phyloP scores from a whole-genome alignment of 2,329 filamentous ascomycete genomes.

The Colletotrichum gloeosporioides region DNA sequence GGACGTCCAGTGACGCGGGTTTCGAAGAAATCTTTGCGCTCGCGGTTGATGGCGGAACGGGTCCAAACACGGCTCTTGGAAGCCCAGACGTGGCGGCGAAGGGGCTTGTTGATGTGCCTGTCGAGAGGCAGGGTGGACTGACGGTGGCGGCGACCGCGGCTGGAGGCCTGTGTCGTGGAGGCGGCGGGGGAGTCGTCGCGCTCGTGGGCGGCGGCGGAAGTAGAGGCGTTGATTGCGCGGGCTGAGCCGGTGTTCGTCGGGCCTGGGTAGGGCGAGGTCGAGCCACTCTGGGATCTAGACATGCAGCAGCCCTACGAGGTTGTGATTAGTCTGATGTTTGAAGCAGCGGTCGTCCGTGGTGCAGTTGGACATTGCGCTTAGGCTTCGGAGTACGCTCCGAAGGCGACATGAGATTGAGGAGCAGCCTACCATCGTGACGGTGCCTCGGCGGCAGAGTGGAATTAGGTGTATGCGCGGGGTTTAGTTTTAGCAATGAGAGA shows the following conservation, averaged over 20 bases:
- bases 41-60: slow-evolving; percentile 67
- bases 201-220: slow-evolving; percentile 26
- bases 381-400: not conserved
- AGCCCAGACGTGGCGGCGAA: slow-evolving; percentile 70
- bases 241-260: slow-evolving; percentile 55
- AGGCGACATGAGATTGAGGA: not conserved
- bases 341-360: not conserved
- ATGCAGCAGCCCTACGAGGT: slow-evolving; percentile 63
- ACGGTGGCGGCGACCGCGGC: slow-evolving; percentile 33
- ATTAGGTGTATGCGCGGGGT: not conserved
- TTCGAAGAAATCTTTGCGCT: slow-evolving; percentile 87
- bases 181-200: slow-evolving; percentile 24
- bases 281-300: slow-evolving; percentile 52
- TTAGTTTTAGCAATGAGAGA: not conserved
- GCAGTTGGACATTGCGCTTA: not conserved
- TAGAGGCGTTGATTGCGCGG: slow-evolving; percentile 55
- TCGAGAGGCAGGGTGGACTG: slow-evolving; percentile 51
- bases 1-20: slow-evolving; percentile 79
- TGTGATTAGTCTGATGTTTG: not conserved
- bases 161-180: slow-evolving; percentile 20
- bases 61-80: slow-evolving; percentile 73
- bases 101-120: slow-evolving; percentile 73
- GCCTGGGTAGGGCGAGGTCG: slow-evolving; percentile 60
- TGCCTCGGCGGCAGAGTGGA: not conserved
- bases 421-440: slow-evolving; percentile 2